Base-by-base conservation (phyloP, 139 green algal species). In the Chlamydomonas incerta region DNA sequence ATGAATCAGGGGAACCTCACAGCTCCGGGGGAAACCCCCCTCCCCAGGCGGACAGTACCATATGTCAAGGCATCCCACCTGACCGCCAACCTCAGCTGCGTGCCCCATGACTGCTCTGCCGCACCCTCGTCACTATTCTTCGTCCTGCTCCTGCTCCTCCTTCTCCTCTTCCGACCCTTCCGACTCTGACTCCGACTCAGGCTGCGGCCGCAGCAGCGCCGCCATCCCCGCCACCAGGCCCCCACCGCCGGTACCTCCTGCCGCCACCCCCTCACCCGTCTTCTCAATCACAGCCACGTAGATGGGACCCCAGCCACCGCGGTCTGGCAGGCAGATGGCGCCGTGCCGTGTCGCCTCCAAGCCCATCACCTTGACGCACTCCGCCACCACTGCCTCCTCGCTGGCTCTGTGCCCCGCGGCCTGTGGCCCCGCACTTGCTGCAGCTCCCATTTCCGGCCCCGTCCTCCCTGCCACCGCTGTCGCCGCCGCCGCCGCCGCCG, bases 281-380 rank as follows among this genome's bases (percentile, higher is more conserved):
- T 94, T 95, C 33, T 94, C 73, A 33, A 95, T n/a, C 77, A 95
- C 80, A 1, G 72, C 79, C 35, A 92, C 31, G 52, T 93, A 95
- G 33, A 94, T 90, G 3, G 92, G 92, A 5, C 92, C 92, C 52
- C 75, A 91, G 60, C 75, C 85, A 9, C 34, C 37, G 11, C 81
- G 66, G 47, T 95, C 92, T 2, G 92, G 92, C 29, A 95, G 70
- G 70, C 86, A 80, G 29, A 95, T 74, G 35, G 84, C 81, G 10
- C 92, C 92, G 52, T 93, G 80, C 69, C 86, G 66, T 31, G 90
- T 93, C 6, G 33, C 62, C 81, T 92, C 79, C 23, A 33, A 80
- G 1, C 89, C 88, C 6, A 86, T 70, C 31, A 76, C 35, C 65
- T 21, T 70, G 9, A 37, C 63, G 71, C 77, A n/a, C 73, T n/a